A percentile compares a stretch with the other conserved stretches of the same genome.
phyloP scores from a whole-genome alignment of 805 yeast genomes.

The Blastobotrys peoriensis region DNA sequence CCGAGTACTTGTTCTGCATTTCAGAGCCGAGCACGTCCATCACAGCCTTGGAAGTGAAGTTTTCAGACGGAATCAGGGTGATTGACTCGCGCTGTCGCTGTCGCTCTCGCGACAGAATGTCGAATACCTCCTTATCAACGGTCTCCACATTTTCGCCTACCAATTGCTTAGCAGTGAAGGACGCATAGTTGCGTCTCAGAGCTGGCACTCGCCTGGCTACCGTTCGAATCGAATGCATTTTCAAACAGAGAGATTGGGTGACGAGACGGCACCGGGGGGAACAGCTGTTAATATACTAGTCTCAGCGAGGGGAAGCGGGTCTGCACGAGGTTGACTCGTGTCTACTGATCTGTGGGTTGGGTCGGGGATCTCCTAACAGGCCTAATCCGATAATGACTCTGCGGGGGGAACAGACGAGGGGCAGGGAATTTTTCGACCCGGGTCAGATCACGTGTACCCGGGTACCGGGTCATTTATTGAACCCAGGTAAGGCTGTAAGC shows the following conservation, averaged over 20 bases:
- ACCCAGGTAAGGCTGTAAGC: no score
- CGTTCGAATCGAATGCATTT: not conserved
- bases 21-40: slow-evolving; percentile 93
- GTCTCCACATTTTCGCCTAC: slow-evolving; percentile 17
- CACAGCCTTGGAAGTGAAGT: slow-evolving; percentile 91
- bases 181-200: not conserved
- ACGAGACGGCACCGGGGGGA: not conserved
- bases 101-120: slow-evolving; percentile 69
- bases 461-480: no score
- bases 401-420: no score
- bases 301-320: not conserved
- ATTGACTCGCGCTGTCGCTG: slow-evolving; percentile 87
- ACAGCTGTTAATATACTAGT: not conserved
- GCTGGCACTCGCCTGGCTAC: not conserved
- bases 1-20: slow-evolving; percentile 97
- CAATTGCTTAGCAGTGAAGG: slow-evolving; percentile 3
- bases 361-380: not conserved
- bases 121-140: slow-evolving; percentile 78
- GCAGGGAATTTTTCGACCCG: not conserved
- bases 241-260: not conserved
- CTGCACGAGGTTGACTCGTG: slow-evolving; percentile 3
- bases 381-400: not conserved
- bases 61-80: slow-evolving; percentile 91
- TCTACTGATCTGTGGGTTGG: not conserved
- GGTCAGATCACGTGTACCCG: no score